Evolutionary conservation across 75 land plant species (phyloP).

Genomic region (Sequoia sempervirens): DNA sequence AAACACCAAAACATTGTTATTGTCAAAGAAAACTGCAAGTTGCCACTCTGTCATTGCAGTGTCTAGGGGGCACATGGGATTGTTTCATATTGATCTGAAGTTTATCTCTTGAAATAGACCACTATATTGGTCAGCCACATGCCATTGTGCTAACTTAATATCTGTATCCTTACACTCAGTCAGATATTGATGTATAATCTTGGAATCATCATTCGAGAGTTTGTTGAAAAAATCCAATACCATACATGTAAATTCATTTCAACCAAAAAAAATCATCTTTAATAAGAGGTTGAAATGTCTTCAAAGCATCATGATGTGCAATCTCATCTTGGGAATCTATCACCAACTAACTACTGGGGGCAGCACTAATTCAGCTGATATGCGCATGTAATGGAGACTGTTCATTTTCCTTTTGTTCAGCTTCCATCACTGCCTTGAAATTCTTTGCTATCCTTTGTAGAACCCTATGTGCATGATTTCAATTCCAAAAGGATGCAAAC

Average conservation of each 20-base stretch:
- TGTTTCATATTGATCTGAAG: slow-evolving; percentile 73
- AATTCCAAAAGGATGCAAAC: slow-evolving; percentile 99
- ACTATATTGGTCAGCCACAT: slow-evolving; percentile 80
- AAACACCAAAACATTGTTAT: slow-evolving; percentile 77
- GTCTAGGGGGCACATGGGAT: slow-evolving; percentile 99
- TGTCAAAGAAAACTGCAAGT: slow-evolving; percentile 56
- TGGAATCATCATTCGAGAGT: slow-evolving; percentile 67
- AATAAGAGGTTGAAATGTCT: slow-evolving; percentile 59
- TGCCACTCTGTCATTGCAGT: slow-evolving; percentile 95
- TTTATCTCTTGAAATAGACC: slow-evolving; percentile 82
- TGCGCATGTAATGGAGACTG: slow-evolving; percentile 80
- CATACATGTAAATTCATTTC: slow-evolving; percentile 72
- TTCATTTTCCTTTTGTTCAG: slow-evolving; percentile 52
- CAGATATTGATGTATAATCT: slow-evolving; percentile 56
- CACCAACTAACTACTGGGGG: slow-evolving; percentile 20
- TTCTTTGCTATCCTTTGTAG: slow-evolving; percentile 69
- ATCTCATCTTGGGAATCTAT: slow-evolving; percentile 18
- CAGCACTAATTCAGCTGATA: slow-evolving; percentile 56
- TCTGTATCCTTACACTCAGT: slow-evolving; percentile 61
- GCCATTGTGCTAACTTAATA: slow-evolving; percentile 89
- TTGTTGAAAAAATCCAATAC: slow-evolving; percentile 65
- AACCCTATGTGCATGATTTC: slow-evolving; percentile 79
- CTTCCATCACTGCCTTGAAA: slow-evolving; percentile 60
- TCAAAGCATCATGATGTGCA: slow-evolving; percentile 13
- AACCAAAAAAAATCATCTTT: slow-evolving; percentile 84